These are phyloP conservation scores for Sarcomyxa edulis DNA, from an alignment of 768 basidiomycete species.

Conservation along the genomic window DNA sequence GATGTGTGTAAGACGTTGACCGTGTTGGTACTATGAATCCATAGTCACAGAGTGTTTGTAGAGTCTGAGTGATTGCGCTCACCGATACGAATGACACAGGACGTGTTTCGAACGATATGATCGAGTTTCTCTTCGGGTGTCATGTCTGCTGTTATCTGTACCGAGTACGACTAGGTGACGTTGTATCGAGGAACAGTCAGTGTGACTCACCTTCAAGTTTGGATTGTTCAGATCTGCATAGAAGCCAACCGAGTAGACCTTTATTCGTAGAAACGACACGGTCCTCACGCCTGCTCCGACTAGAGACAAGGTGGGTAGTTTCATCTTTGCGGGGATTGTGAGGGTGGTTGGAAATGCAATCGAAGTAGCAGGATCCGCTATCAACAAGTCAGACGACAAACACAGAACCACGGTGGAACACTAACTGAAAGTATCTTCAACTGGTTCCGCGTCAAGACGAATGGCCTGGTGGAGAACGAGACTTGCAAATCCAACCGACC, in stretches of 20 bases:
- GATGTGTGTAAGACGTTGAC: conserved; percentile 69
- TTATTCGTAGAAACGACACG: conserved; percentile 82
- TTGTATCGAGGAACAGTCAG: conserved; percentile 1
- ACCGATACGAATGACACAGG: conserved; percentile 77
- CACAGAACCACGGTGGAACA: background rate
- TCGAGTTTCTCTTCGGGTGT: conserved; percentile 66
- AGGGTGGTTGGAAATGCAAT: conserved; percentile 69
- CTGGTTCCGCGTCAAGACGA: conserved; percentile 35
- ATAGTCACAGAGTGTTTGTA: no score
- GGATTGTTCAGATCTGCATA: conserved; percentile 79
- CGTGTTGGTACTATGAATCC: conserved; percentile 76
- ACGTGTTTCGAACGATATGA: conserved; percentile 58
- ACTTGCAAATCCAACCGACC: conserved; percentile 27
- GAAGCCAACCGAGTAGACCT: conserved; percentile 88
- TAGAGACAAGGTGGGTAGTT: conserved; percentile 59
- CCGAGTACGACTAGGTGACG: background rate
- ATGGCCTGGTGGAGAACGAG: conserved; percentile 26
- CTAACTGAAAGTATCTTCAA: conserved; percentile 21
- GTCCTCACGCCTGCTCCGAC: conserved; percentile 84
- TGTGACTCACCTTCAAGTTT: conserved; percentile 43
- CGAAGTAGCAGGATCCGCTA: conserved; percentile 71
- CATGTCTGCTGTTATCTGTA: conserved; percentile 50
- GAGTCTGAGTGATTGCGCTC: conserved; percentile 14
- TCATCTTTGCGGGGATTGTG: conserved; percentile 56
- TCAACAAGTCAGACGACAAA: background rate